Evolutionary conservation across 495 filamentous ascomycete genomes (phyloP), one percentile per base, ranked within the genome.

Genomic region (Penicillium tannophilum): DNA sequence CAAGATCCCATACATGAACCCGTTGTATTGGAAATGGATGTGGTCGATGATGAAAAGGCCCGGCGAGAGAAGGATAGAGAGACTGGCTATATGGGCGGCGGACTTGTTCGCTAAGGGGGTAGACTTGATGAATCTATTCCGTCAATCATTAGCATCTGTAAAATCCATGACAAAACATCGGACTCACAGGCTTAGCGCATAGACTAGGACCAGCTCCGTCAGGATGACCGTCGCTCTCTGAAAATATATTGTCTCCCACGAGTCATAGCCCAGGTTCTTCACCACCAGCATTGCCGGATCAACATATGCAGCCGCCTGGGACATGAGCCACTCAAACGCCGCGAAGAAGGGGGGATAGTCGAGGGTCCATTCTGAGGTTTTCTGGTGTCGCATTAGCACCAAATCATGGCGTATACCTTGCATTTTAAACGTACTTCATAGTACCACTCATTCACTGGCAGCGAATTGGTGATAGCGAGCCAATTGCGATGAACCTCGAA

Each of bases 21-120:
- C 94, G 74, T 98, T 98, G 78, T 98, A 98, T 76, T 98, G 94
- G 74, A 98, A 98, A 71, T 98, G 94, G 60, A 98, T 95, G 70
- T 98, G 94, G 67, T 98, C 49, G 49, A 52, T 97, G 66, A 98
- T 96, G 47, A 98, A 79, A 11, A 98, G 83, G 30, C 93, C 94
- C 2, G 94, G 94, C 3, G 92, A 97, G 33, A 98, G 83, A 16
- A 98, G 76, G 52, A 98, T 87, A 0, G 93, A 97, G 39, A 97
- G 82, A 30, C 93, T 92, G 39, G 90, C 90, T 9, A 88, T 88
- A 65, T 97, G 91, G 0, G 90, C 86, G n/a, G 89, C 84, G n/a
- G 86, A 84, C 69, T 88, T 94, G 9, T 84, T 82, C 5, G 73
- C 58, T 26, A 81, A 67, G 43, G 86, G 81, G 2, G 83, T 80